Evolutionary conservation across 768 basidiomycete genomes (phyloP).

Genomic region (Serendipita indica): DNA sequence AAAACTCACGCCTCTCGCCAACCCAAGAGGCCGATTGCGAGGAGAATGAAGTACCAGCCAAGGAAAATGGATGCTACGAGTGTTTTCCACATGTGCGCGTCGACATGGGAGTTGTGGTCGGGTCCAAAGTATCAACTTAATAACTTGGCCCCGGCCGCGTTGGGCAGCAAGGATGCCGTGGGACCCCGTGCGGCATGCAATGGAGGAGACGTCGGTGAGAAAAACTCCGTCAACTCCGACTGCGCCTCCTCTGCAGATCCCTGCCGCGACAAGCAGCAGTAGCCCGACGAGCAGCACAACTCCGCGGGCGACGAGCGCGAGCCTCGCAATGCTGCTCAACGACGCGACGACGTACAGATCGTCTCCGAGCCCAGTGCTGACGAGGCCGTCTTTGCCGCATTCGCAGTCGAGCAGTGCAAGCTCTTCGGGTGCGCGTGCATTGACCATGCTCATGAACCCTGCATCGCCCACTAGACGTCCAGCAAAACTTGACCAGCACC

Average conservation of each 20-base stretch:
- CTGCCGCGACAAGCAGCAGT: not conserved
- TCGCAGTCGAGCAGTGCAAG: not conserved
- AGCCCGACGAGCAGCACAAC: conserved; percentile 6
- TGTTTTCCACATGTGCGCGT: not conserved
- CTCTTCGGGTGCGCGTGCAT: too few species aligned
- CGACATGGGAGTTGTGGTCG: not conserved
- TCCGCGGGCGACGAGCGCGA: not conserved
- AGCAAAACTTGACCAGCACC: not conserved
- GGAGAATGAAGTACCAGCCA: conserved; percentile 47
- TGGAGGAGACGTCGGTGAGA: not conserved
- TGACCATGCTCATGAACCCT: conserved; percentile 3
- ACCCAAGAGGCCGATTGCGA: conserved; percentile 53
- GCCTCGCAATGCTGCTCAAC: conserved; percentile 6
- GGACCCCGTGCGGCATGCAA: conserved; percentile 3
- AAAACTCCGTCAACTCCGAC: not conserved
- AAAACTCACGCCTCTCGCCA: conserved; percentile 52
- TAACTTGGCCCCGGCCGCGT: not conserved
- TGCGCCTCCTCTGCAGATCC: not conserved
- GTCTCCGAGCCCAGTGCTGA: conserved; percentile 9
- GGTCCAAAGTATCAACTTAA: not conserved
- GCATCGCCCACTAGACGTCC: not conserved
- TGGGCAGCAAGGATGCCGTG: not conserved
- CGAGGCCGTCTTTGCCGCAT: not conserved
- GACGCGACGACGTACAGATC: conserved; percentile 6
- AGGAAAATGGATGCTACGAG: conserved; percentile 24